Conservation (phyloP, 768 basidiomycete species). For the Termitomyces sp. region DNA sequence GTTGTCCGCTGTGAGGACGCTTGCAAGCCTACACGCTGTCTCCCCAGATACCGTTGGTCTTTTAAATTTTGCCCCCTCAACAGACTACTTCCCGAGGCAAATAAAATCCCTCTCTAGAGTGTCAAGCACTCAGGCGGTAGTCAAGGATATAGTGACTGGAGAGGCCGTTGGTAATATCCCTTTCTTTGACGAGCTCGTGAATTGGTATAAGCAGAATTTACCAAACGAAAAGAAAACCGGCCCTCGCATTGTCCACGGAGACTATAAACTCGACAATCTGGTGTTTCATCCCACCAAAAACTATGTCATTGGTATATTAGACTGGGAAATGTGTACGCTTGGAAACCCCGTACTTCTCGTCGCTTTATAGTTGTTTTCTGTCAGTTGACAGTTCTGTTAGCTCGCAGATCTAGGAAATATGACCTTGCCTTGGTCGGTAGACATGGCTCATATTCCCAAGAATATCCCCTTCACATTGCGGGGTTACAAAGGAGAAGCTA, state of each 20-base stretch:
- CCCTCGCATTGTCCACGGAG: conserved; percentile 89
- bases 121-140: conserved; percentile 70
- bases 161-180: conserved; percentile 67
- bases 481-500: conserved; percentile 59
- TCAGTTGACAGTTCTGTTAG: conserved; percentile 21
- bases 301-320: conserved; percentile 88
- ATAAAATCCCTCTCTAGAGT: conserved; percentile 84
- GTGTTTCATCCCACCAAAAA: conserved; percentile 93
- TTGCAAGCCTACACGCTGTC: conserved; percentile 63
- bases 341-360: conserved; percentile 68
- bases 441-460: conserved; percentile 31
- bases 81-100: conserved; percentile 89
- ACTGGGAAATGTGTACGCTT: conserved; percentile 97
- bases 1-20: conserved; percentile 68
- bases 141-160: conserved; percentile 59
- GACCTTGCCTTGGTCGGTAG: conserved; percentile 76
- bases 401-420: conserved; percentile 90
- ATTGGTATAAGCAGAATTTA: conserved; percentile 70
- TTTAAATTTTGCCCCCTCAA: conserved; percentile 61
- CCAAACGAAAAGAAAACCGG: conserved; percentile 76
- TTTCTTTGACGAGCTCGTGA: conserved; percentile 60
- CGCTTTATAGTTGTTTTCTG: neutral
- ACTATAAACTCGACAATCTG: conserved; percentile 97
- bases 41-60: conserved; percentile 64
- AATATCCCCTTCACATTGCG: conserved; percentile 25